phyloP scores from a whole-genome alignment of 2,329 filamentous ascomycete genomes.

The Plenodomus biglobosus region DNA sequence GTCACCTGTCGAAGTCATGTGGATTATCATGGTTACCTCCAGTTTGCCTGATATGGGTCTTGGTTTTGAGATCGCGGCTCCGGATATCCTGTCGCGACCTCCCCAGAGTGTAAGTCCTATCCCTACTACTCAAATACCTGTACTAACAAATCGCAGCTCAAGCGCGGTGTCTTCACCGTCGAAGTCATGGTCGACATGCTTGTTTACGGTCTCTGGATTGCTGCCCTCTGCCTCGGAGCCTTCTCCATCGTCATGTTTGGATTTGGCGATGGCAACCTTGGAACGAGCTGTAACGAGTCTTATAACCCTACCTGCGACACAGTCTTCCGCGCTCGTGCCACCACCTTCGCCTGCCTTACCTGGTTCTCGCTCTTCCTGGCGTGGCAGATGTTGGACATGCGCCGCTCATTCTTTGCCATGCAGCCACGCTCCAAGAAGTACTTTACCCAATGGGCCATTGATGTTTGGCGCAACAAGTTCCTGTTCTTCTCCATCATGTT shows the following conservation, averaged over 20 bases:
- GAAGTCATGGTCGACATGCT: slow-evolving; percentile 42
- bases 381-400: slow-evolving; percentile 71
- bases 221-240: slow-evolving; percentile 35
- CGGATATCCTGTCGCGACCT: slow-evolving; percentile 37
- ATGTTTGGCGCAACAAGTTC: slow-evolving; percentile 73
- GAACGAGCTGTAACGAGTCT: slow-evolving; percentile 34
- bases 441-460: slow-evolving; percentile 61
- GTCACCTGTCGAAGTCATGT: slow-evolving; percentile 42
- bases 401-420: slow-evolving; percentile 74
- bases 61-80: slow-evolving; percentile 38
- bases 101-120: slow-evolving; percentile 28
- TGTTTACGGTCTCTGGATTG: slow-evolving; percentile 41
- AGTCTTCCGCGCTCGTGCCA: slow-evolving; percentile 61
- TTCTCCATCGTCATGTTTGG: slow-evolving; percentile 42
- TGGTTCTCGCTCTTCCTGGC: slow-evolving; percentile 77
- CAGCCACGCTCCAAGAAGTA: slow-evolving; percentile 62
- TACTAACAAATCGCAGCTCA: slow-evolving; percentile 27
- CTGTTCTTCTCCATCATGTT: slow-evolving; percentile 50
- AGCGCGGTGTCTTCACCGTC: slow-evolving; percentile 40
- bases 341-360: slow-evolving; percentile 72
- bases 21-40: slow-evolving; percentile 46
- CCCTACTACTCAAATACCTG: neutral
- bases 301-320: slow-evolving; percentile 32
- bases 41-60: slow-evolving; percentile 42
- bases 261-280: slow-evolving; percentile 36